Conservation (phyloP, 2,329 filamentous ascomycete species). For the Zarea fungicola region DNA sequence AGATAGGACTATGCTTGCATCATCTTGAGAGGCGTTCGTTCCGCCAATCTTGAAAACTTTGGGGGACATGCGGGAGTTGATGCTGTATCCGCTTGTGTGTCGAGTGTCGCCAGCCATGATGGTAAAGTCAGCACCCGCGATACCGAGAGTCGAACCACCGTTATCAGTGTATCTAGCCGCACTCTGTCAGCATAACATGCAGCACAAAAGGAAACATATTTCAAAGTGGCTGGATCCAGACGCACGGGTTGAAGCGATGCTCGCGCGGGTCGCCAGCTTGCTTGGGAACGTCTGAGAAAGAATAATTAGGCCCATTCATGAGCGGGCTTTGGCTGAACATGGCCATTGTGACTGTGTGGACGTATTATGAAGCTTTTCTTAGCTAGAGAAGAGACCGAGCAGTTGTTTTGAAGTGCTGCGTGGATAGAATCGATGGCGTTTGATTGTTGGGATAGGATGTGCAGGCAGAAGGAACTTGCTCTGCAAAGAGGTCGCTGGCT, state of each 20-base stretch:
- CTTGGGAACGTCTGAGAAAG: slow-evolving; percentile 57
- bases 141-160: slow-evolving; percentile 91
- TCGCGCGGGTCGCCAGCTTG: slow-evolving; percentile 54
- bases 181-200: slow-evolving; percentile 3
- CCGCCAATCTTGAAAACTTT: slow-evolving; percentile 98
- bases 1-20: slow-evolving; percentile 81
- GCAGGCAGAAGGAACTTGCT: slow-evolving; percentile 10
- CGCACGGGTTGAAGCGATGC: slow-evolving; percentile 89
- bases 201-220: background rate
- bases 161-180: slow-evolving; percentile 87
- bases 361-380: background rate
- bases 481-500: slow-evolving; percentile 1
- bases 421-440: slow-evolving; percentile 9
- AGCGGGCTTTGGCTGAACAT: slow-evolving; percentile 67
- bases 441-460: background rate
- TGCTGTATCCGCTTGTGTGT: slow-evolving; percentile 93
- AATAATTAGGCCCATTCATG: slow-evolving; percentile 66
- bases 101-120: slow-evolving; percentile 97
- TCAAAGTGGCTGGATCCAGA: background rate
- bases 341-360: slow-evolving; percentile 43
- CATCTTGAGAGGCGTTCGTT: slow-evolving; percentile 76
- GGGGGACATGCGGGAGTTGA: slow-evolving; percentile 92
- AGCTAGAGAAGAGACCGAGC: background rate
- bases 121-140: slow-evolving; percentile 88
- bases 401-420: slow-evolving; percentile 1